These are phyloP conservation scores for Aspergillus carlsbadensis DNA, from an alignment of 495 filamentous ascomycete species.

Conservation along the genomic window DNA sequence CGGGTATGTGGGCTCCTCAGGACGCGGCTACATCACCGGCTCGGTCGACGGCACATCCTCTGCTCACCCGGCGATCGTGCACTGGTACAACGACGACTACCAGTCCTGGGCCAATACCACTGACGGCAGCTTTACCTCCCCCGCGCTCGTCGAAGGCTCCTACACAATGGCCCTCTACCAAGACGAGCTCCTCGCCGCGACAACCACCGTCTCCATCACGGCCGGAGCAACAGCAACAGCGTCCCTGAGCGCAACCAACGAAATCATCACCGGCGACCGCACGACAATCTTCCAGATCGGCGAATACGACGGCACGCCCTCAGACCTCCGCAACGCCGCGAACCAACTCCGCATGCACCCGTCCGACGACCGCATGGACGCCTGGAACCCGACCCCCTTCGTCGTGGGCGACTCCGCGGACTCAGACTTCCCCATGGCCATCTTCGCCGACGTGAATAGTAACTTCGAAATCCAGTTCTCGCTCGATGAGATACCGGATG, in stretches of 20 bases:
- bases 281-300: conserved; percentile 9
- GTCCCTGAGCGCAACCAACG: background rate
- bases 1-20: background rate
- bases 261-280: background rate
- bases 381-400: conserved; percentile 11
- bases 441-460: conserved; percentile 13
- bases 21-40: background rate
- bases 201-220: conserved; percentile 2
- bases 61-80: background rate
- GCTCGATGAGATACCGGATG: background rate
- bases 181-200: conserved; percentile 6
- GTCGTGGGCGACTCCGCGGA: background rate
- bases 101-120: conserved; percentile 11
- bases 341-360: conserved; percentile 11
- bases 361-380: conserved; percentile 5
- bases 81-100: conserved; percentile 5
- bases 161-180: conserved; percentile 14
- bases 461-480: conserved; percentile 8
- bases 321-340: conserved; percentile 6
- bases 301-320: conserved; percentile 10
- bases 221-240: background rate
- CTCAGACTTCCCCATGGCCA: conserved; percentile 4
- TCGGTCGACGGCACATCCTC: background rate
- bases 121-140: conserved; percentile 5
- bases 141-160: conserved; percentile 2